Conservation (phyloP, 2,329 filamentous ascomycete genomes). For the Thelonectria olida region DNA sequence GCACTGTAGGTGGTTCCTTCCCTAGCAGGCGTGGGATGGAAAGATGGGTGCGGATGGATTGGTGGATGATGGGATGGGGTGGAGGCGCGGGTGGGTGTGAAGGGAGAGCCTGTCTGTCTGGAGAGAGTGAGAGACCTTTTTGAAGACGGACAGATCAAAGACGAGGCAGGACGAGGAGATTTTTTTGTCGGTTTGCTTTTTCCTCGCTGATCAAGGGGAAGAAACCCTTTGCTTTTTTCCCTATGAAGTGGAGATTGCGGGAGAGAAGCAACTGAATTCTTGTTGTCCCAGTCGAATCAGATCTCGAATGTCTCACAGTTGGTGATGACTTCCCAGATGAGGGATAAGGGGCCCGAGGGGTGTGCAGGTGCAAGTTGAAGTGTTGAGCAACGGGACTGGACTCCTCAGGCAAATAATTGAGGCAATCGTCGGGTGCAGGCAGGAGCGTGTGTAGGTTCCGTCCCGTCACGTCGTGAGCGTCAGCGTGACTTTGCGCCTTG, state of each 20-base stretch:
- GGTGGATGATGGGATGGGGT: conserved; percentile 5
- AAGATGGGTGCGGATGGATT: background rate
- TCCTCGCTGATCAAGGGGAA: background rate
- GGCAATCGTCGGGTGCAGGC: no score
- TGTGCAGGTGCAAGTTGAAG: background rate
- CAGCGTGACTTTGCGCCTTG: conserved; percentile 19
- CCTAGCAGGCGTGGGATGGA: background rate
- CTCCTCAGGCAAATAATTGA: background rate
- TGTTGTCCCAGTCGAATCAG: background rate
- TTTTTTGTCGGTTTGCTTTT: conserved; percentile 13
- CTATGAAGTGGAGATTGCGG: conserved; percentile 14
- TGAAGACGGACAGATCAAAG: conserved; percentile 6
- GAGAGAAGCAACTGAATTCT: conserved; percentile 13
- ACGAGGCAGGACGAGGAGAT: background rate
- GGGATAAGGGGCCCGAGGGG: no score
- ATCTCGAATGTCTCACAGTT: background rate
- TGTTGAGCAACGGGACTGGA: no score
- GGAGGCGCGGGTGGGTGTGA: conserved; percentile 5
- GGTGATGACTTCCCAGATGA: background rate
- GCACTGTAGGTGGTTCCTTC: no score
- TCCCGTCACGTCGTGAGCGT: background rate
- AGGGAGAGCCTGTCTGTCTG: background rate
- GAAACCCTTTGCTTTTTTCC: background rate
- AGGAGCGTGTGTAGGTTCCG: no score
- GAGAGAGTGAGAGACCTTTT: no score